Evolutionary conservation across 805 yeast genomes (phyloP).

Genomic region (Suhomyces emberorum): DNA sequence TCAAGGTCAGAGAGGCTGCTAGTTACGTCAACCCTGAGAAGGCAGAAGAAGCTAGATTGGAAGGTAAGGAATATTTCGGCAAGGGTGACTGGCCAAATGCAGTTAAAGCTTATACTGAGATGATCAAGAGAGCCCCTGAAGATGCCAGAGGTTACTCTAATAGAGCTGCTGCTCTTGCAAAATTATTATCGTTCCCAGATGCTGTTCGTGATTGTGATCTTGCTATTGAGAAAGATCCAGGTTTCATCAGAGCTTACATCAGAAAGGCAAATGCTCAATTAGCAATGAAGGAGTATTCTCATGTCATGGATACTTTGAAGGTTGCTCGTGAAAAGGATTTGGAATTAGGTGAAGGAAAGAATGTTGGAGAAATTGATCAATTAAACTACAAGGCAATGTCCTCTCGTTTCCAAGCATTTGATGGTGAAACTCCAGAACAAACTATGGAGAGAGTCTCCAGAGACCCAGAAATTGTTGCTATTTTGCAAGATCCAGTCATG

Average conservation of each 20-base stretch:
- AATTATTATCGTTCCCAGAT: slow-evolving; percentile 95
- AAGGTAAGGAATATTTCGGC: slow-evolving; percentile 86
- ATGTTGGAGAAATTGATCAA: slow-evolving; percentile 74
- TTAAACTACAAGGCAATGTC: slow-evolving; percentile 72
- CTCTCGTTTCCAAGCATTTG: slow-evolving; percentile 76
- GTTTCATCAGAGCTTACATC: slow-evolving; percentile 89
- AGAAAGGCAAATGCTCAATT: slow-evolving; percentile 94
- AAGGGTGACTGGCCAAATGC: slow-evolving; percentile 97
- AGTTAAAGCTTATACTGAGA: slow-evolving; percentile 90
- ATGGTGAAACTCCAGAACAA: slow-evolving; percentile 91
- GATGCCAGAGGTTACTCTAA: slow-evolving; percentile 97
- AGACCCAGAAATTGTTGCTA: slow-evolving; percentile 91
- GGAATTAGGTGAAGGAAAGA: slow-evolving; percentile 54
- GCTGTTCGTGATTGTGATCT: slow-evolving; percentile 88
- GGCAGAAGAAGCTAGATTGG: slow-evolving; percentile 92
- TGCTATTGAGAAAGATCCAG: slow-evolving; percentile 86
- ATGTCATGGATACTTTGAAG: slow-evolving; percentile 77
- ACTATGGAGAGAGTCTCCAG: slow-evolving; percentile 84
- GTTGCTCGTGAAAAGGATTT: slow-evolving; percentile 74
- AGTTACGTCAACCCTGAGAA: slow-evolving; percentile 83
- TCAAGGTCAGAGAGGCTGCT: slow-evolving; percentile 73
- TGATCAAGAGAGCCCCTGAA: slow-evolving; percentile 94
- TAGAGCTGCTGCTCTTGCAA: slow-evolving; percentile 95
- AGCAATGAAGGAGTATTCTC: slow-evolving; percentile 82
- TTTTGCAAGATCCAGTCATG: slow-evolving; percentile 94